Base-by-base conservation (phyloP, 2,329 filamentous ascomycete genomes). In the Colletotrichum cordylinicola region DNA sequence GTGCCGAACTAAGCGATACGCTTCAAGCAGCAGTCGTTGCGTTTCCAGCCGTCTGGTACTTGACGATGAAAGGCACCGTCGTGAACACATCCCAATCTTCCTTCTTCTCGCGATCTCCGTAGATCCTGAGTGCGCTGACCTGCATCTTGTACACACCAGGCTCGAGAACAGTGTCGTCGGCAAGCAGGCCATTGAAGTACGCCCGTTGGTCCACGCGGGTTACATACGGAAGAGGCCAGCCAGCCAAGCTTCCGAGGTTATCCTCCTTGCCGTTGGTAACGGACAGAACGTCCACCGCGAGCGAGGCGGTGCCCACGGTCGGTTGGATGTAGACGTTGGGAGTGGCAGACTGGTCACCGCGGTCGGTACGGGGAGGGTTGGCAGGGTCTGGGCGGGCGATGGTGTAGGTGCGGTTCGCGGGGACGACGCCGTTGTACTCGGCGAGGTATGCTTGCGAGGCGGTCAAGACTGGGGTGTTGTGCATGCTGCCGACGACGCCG, bases 81-180 rank as follows among this genome's bases (percentile, higher is more conserved):
- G 77, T 71, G 2, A 75, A 33, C 0, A 69, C 48, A 27, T 81
- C 78, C 72, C 79, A 83, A 62, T 82, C 81, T n/a, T 77, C 70
- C 33, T 72, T 52, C 15, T 78, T 75, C 4, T 74, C 58, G 4
- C 69, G 56, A 31, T 91, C 84, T 8, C 90, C 90, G 79, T 88
- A 90, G 73, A 91, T 86, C 70, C 85, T 85, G 77, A 91, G 80
- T 2, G 89, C 88, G 69, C 85, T 85, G n/a, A 90, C 83, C 1
- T 83, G 83, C 67, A 91, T 82, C 80, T 86, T 87, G 80, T 92
- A 91, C 21, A 79, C 78, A 8, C 89, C 90, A 1, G 85, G 82
- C 0, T 88, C 86, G 2, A 86, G 88, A 72, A 88, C 90, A 1
- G 79, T 83, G 10, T 88, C 88, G 16, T 87, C 85, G 0, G 83